A percentile compares a stretch with the other conserved stretches of the same genome.
phyloP scores from a whole-genome alignment of 768 basidiomycete species.

The Stropharia rugosoannulata region DNA sequence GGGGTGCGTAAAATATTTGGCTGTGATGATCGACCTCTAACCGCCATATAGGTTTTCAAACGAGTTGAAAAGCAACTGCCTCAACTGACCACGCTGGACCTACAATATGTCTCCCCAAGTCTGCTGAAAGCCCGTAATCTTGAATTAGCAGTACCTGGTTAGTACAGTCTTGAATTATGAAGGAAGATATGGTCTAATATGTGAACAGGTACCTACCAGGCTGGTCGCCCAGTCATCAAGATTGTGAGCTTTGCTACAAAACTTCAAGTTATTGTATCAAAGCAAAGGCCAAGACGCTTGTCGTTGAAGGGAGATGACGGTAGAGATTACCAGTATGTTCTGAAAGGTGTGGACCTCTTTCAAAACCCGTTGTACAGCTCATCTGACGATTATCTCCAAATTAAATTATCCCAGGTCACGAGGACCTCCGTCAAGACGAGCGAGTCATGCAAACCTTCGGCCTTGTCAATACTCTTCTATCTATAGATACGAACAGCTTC shows the following conservation, averaged over 20 bases:
- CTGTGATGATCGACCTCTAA: background rate
- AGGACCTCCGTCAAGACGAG: conserved; percentile 98
- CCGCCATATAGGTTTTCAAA: conserved; percentile 75
- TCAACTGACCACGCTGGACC: conserved; percentile 82
- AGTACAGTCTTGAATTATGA: conserved; percentile 10
- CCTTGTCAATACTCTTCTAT: conserved; percentile 91
- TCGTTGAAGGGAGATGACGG: conserved; percentile 89
- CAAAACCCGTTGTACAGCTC: background rate
- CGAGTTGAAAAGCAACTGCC: conserved; percentile 94
- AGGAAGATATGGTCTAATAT: background rate
- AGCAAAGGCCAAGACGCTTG: conserved; percentile 91
- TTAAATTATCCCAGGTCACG: conserved; percentile 68
- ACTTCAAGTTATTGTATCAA: conserved; percentile 91
- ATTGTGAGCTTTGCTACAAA: conserved; percentile 88
- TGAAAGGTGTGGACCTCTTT: conserved; percentile 66
- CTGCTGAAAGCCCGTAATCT: conserved; percentile 86
- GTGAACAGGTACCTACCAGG: conserved; percentile 82
- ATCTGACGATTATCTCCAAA: background rate
- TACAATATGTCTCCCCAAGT: conserved; percentile 96
- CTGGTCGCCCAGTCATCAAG: conserved; percentile 77
- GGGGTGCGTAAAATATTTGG: conserved; percentile 46
- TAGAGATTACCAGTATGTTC: conserved; percentile 84
- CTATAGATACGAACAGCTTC: conserved; percentile 92
- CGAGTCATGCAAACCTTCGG: conserved; percentile 99
- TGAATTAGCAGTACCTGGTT: conserved; percentile 95